Conservation (phyloP, 2,329 filamentous ascomycete genomes). For the Fusarium caatingaense region DNA sequence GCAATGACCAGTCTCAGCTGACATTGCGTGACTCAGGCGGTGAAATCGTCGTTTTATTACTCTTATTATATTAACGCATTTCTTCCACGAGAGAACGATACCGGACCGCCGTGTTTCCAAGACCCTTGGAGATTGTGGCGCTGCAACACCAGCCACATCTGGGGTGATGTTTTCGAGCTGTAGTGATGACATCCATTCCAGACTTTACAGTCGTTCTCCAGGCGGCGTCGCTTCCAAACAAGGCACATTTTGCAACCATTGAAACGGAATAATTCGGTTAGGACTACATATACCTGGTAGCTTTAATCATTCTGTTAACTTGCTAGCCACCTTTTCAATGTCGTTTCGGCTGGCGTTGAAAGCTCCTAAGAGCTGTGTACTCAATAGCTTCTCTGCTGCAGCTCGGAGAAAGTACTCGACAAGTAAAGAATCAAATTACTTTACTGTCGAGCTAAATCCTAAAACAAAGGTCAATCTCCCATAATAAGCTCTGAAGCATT, state of each 20-base stretch:
- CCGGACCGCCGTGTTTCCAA: not conserved
- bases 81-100: constrained; percentile 3
- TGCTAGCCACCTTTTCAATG: constrained; percentile 33
- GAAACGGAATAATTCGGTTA: not conserved
- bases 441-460: constrained; percentile 38
- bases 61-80: not conserved
- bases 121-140: not conserved
- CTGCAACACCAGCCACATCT: not conserved
- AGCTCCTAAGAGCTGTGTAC: constrained; percentile 37
- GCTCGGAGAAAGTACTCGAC: constrained; percentile 42
- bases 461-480: constrained; percentile 24
- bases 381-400: constrained; percentile 19
- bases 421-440: constrained; percentile 22
- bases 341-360: constrained; percentile 29
- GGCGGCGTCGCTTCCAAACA: not conserved
- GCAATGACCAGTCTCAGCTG: not conserved
- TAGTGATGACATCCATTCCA: constrained; percentile 21
- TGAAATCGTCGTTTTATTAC: not conserved
- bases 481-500: not conserved
- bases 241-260: not conserved
- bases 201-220: constrained; percentile 10
- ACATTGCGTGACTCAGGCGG: not conserved
- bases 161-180: not conserved
- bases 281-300: not conserved
- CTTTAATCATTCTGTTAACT: not conserved